Percentiles rank a stretch among this genome's conserved stretches.
Evolutionary conservation across 305 asterid species (phyloP).

Genomic region (Nicotiana rustica): DNA sequence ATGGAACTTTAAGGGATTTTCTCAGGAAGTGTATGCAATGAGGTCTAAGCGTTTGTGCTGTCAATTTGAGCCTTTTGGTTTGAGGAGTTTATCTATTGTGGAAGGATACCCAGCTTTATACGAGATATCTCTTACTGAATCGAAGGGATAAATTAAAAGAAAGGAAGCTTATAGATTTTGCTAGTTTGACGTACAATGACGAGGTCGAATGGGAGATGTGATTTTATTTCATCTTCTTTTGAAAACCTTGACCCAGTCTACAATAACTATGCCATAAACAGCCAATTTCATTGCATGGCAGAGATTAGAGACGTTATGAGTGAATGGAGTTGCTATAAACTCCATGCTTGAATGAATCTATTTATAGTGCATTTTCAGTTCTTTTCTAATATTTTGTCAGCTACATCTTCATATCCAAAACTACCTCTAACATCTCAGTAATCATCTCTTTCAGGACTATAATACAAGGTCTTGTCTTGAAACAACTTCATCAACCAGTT

Average conservation of each 20-base stretch:
- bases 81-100: too few species aligned
- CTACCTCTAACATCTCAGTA: conserved; percentile 18
- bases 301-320: not conserved
- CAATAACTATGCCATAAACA: not conserved
- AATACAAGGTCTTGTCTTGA: conserved; percentile 25
- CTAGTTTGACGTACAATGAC: too few species aligned
- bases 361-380: not conserved
- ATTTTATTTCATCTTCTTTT: too few species aligned
- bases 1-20: too few species aligned
- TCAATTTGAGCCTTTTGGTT: not conserved
- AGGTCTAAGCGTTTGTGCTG: too few species aligned
- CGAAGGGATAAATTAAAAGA: too few species aligned
- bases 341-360: not conserved
- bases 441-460: conserved; percentile 28
- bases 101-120: too few species aligned
- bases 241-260: not conserved
- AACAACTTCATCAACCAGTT: conserved; percentile 9
- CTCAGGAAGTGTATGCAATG: too few species aligned
- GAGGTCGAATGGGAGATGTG: too few species aligned
- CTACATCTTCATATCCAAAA: conserved; percentile 6
- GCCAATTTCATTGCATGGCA: not conserved
- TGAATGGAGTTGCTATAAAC: not conserved
- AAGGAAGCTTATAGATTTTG: too few species aligned
- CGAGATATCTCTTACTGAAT: too few species aligned
- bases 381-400: not conserved